These are phyloP conservation scores for Posidonia oceanica DNA, from an alignment of 116 monocot species.

Conservation along the genomic window DNA sequence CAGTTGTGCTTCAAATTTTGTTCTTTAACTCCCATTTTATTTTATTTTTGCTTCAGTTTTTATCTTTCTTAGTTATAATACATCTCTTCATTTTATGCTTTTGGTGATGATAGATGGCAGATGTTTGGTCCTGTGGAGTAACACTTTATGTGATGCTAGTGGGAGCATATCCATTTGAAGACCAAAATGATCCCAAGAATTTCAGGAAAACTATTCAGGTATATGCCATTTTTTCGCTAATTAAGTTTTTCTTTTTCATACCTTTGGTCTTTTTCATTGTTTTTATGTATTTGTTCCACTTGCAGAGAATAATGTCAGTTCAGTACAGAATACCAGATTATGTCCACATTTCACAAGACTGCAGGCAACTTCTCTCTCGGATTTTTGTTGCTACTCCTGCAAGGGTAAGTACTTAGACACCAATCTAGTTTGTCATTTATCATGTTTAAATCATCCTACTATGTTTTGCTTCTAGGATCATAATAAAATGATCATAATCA, in stretches of 20 bases:
- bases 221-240: constrained; percentile 6
- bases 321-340: constrained; percentile 84
- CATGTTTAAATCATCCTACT: neutral
- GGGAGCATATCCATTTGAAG: constrained; percentile 93
- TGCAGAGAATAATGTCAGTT: constrained; percentile 73
- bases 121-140: constrained; percentile 95
- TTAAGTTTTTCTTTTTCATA: neutral
- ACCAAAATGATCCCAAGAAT: constrained; percentile 83
- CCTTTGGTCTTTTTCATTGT: neutral
- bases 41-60: no score
- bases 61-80: no score
- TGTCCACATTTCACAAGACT: constrained; percentile 65
- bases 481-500: neutral
- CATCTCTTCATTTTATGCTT: neutral
- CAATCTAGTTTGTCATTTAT: neutral
- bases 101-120: constrained; percentile 25
- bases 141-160: constrained; percentile 95
- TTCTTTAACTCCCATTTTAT: no score
- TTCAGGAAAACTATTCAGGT: constrained; percentile 77
- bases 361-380: constrained; percentile 63
- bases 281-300: neutral
- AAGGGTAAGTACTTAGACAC: constrained; percentile 24
- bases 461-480: no score
- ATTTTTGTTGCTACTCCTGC: constrained; percentile 66
- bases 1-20: no score